These are phyloP conservation scores for Porogramme epimiltina DNA, from an alignment of 1,284 basidiomycete genomes.

Conservation along the genomic window DNA sequence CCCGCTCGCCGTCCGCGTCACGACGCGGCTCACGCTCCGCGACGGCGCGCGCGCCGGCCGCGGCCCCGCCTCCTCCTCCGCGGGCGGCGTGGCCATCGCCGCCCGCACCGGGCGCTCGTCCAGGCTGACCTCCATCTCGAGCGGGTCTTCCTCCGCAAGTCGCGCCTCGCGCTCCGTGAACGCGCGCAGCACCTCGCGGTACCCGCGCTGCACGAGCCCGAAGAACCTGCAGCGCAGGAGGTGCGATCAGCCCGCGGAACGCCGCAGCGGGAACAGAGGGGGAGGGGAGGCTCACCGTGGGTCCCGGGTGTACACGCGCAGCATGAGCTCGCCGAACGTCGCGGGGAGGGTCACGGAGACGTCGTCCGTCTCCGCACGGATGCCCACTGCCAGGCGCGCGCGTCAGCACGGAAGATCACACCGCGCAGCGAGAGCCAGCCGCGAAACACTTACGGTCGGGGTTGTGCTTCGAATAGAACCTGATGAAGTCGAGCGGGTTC, in stretches of 20 bases:
- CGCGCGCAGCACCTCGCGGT: slow-evolving; percentile 50
- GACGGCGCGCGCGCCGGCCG: slow-evolving; percentile 4
- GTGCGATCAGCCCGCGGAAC: neutral
- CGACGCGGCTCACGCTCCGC: slow-evolving; percentile 31
- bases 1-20: slow-evolving; percentile 8
- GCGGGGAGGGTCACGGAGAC: slow-evolving; percentile 64
- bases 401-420: neutral
- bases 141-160: slow-evolving; percentile 1
- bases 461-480: slow-evolving; percentile 73
- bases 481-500: slow-evolving; percentile 68
- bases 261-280: neutral
- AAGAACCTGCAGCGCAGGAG: slow-evolving; percentile 38
- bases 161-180: slow-evolving; percentile 24
- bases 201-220: slow-evolving; percentile 68
- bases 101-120: slow-evolving; percentile 8
- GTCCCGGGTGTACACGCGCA: slow-evolving; percentile 72
- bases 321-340: slow-evolving; percentile 62
- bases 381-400: slow-evolving; percentile 44
- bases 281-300: slow-evolving; percentile 34
- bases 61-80: slow-evolving; percentile 34
- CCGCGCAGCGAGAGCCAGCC: neutral
- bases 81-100: slow-evolving; percentile 25
- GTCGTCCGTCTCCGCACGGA: slow-evolving; percentile 51
- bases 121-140: slow-evolving; percentile 3
- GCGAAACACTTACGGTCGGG: slow-evolving; percentile 48